phyloP scores from a whole-genome alignment of 441 rosid genomes.

The Erodium texanum region DNA sequence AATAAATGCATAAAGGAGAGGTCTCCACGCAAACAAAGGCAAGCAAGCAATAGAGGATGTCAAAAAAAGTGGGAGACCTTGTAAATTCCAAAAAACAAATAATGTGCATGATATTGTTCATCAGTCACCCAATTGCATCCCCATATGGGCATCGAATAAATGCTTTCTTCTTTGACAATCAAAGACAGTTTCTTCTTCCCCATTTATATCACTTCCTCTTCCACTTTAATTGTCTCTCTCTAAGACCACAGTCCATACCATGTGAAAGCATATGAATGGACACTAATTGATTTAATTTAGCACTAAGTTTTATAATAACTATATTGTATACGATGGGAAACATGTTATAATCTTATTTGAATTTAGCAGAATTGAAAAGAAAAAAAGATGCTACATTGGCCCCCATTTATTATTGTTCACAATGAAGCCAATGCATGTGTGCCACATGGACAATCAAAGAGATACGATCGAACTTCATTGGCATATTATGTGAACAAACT shows the following conservation, averaged over 20 bases:
- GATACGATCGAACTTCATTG: neutral
- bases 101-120: neutral
- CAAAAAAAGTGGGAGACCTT: slow-evolving; percentile 8
- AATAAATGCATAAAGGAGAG: neutral
- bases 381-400: neutral
- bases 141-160: slow-evolving; percentile 14
- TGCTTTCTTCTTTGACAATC: slow-evolving; percentile 23
- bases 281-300: no score
- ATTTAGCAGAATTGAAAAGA: neutral
- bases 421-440: neutral
- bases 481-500: slow-evolving; percentile 2
- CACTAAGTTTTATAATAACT: no score
- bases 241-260: no score
- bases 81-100: slow-evolving; percentile 3
- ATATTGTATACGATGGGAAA: no score
- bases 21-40: neutral
- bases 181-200: slow-evolving; percentile 17
- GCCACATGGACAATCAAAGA: neutral
- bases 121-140: slow-evolving; percentile 9
- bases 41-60: neutral
- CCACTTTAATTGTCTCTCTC: no score
- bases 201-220: no score
- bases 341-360: no score
- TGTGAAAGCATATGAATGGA: no score
- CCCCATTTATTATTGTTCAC: neutral